These are phyloP conservation scores for Zelopaecilomyces penicillatus DNA, from an alignment of 2,329 filamentous ascomycete species.

Conservation along the genomic window DNA sequence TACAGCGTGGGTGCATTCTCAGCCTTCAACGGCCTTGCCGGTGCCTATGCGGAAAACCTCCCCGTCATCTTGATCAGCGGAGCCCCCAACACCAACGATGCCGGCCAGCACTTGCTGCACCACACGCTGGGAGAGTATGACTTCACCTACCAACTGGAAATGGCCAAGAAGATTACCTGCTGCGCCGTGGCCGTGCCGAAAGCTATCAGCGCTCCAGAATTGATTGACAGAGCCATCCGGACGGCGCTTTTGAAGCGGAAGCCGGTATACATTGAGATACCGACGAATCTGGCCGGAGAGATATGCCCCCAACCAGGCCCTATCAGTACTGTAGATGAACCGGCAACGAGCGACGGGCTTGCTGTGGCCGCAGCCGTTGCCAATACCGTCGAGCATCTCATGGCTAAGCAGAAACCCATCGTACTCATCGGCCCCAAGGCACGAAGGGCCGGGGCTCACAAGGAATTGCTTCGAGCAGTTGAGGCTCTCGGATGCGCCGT, in stretches of 20 bases:
- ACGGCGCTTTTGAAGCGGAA: constrained; percentile 4
- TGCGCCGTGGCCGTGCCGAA: constrained; percentile 18
- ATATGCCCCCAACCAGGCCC: constrained; percentile 1
- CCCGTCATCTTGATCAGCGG: constrained; percentile 10
- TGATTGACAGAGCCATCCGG: constrained; percentile 7
- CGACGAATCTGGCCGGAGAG: constrained; percentile 1
- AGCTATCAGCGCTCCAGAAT: constrained; percentile 17
- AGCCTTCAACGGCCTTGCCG: constrained; percentile 8
- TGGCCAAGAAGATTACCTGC: constrained; percentile 23
- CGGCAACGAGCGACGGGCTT: background rate
- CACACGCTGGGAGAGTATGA: constrained; percentile 19
- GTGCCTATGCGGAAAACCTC: constrained; percentile 9
- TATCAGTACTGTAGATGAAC: background rate
- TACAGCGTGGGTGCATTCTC: constrained; percentile 12
- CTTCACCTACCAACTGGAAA: constrained; percentile 22
- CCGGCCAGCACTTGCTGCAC: constrained; percentile 15
- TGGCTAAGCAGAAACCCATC: constrained; percentile 4
- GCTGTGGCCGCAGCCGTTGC: constrained; percentile 2
- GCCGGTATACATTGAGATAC: constrained; percentile 3
- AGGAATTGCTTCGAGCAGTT: constrained; percentile 1
- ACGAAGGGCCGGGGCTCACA: constrained; percentile 4
- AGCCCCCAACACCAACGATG: constrained; percentile 7
- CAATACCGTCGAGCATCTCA: constrained; percentile 3
- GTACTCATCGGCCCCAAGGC: constrained; percentile 8
- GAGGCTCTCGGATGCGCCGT: constrained; percentile 9